Evolutionary conservation across 768 basidiomycete genomes (phyloP).

Genomic region (Agaricus sinodeliciosus): DNA sequence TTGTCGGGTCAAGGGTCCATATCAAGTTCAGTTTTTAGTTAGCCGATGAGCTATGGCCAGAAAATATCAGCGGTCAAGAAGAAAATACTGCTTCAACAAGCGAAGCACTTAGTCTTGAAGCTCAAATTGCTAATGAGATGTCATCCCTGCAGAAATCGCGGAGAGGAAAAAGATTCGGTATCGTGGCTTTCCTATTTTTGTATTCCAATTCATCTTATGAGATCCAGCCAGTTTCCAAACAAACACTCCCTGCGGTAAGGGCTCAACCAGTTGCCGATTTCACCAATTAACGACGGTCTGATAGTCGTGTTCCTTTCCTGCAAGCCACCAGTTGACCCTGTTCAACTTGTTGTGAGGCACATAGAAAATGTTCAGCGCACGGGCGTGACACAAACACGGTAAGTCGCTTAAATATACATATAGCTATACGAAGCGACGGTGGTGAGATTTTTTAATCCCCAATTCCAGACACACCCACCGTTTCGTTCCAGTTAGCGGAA

Average conservation of each 20-base stretch:
- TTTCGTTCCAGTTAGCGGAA: slow-evolving; percentile 61
- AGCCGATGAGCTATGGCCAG: slow-evolving; percentile 68
- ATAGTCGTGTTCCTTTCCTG: slow-evolving; percentile 78
- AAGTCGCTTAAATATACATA: slow-evolving; percentile 11
- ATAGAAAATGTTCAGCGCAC: slow-evolving; percentile 55
- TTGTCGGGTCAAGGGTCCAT: not conserved
- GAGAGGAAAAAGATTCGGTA: slow-evolving; percentile 61
- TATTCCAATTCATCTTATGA: not conserved
- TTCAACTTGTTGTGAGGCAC: slow-evolving; percentile 58
- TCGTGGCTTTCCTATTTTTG: slow-evolving; percentile 4
- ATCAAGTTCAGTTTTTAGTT: slow-evolving; percentile 36
- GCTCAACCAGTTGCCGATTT: not conserved
- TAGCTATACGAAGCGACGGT: not conserved
- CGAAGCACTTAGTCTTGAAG: slow-evolving; percentile 52
- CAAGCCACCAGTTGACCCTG: slow-evolving; percentile 71
- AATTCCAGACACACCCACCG: slow-evolving; percentile 57
- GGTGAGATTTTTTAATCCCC: not conserved
- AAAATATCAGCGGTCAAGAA: slow-evolving; percentile 21
- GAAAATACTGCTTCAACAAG: slow-evolving; percentile 23
- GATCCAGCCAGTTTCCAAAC: slow-evolving; percentile 66
- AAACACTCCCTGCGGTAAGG: slow-evolving; percentile 71
- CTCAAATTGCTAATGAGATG: slow-evolving; percentile 66
- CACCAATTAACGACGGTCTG: slow-evolving; percentile 5
- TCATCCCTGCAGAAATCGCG: slow-evolving; percentile 63
- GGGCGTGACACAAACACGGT: slow-evolving; percentile 65